phyloP scores from a whole-genome alignment of 202 grass and related monocot genomes.

The Musa balbisiana region DNA sequence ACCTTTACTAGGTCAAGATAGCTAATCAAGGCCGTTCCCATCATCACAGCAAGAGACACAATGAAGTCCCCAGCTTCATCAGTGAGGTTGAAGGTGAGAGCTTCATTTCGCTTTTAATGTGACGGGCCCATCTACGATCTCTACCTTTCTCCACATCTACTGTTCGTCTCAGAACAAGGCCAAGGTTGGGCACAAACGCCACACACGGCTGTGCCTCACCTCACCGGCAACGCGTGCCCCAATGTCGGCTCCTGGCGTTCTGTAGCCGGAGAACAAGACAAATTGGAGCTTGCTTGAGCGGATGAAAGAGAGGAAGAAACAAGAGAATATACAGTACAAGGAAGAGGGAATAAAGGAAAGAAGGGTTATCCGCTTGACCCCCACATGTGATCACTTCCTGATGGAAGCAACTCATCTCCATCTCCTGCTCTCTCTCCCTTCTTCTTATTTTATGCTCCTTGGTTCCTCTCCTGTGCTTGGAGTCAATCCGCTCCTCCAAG shows the following conservation, averaged over 20 bases:
- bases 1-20: too few relatives aligned
- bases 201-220: background rate
- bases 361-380: background rate
- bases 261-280: background rate
- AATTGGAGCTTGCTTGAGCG: background rate
- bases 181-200: background rate
- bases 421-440: background rate
- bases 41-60: too few relatives aligned
- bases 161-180: background rate
- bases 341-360: background rate
- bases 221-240: conserved; percentile 21
- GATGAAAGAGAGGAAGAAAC: background rate
- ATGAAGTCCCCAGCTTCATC: too few relatives aligned
- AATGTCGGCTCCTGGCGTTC: background rate
- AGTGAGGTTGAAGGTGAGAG: too few relatives aligned
- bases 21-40: too few relatives aligned
- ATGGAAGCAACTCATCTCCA: background rate
- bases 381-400: background rate
- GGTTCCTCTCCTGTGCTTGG: background rate
- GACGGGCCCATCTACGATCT: background rate
- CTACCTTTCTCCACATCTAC: background rate
- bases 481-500: background rate
- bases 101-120: background rate
- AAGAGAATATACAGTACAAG: background rate
- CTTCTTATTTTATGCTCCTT: background rate